Conservation (phyloP, 805 yeast genomes). For the Candida jianshihensis region DNA sequence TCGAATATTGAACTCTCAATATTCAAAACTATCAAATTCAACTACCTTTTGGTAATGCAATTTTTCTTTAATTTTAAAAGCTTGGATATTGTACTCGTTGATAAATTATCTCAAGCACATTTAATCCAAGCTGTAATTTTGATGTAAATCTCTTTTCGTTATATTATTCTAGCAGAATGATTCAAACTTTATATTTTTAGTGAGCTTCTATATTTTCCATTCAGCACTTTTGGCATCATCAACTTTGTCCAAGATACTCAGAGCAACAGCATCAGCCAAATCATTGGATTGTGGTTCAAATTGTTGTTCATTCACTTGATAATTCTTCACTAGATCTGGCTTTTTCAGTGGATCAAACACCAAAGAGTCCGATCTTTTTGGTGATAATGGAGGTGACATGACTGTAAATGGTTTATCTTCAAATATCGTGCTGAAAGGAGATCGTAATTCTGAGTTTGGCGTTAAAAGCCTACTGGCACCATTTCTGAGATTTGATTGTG, state of each 20-base stretch:
- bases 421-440: neutral
- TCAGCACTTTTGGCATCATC: conserved; percentile 13
- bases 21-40: too few relatives aligned
- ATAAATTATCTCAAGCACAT: too few relatives aligned
- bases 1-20: too few relatives aligned
- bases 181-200: too few relatives aligned
- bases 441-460: neutral
- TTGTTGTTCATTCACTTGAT: neutral
- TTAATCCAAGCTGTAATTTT: too few relatives aligned
- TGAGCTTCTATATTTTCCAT: conserved; percentile 17
- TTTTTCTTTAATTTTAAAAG: too few relatives aligned
- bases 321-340: neutral
- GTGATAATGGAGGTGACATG: conserved; percentile 11
- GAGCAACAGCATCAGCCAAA: conserved; percentile 23
- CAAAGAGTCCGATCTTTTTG: conserved; percentile 5
- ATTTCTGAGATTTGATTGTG: neutral
- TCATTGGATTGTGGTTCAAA: conserved; percentile 9
- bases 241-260: conserved; percentile 21
- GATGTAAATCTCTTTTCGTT: neutral
- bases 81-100: too few relatives aligned
- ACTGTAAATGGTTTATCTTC: neutral
- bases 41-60: too few relatives aligned
- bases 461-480: neutral
- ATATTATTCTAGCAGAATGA: neutral
- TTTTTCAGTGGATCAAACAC: conserved; percentile 10